A percentile compares a stretch with the other conserved stretches of the same genome.
Evolutionary conservation across 331 rosid species (phyloP).

Genomic region (Rhamnella rubrinervis): DNA sequence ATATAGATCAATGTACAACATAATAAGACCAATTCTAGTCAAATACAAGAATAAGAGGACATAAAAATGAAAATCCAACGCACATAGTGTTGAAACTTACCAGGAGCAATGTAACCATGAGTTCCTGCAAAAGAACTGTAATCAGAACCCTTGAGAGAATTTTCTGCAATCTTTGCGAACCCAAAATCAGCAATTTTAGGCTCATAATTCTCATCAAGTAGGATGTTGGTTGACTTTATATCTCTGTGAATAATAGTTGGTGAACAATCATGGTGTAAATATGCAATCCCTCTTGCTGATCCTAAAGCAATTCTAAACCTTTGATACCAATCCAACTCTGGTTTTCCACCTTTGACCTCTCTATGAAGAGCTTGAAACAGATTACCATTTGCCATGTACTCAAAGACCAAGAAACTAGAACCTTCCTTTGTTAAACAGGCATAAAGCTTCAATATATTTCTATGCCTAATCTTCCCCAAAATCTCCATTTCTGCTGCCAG

Average conservation of each 20-base stretch:
- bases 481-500: constrained; percentile 88
- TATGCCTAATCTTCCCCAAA: constrained; percentile 81
- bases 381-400: constrained; percentile 92
- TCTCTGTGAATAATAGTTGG: constrained; percentile 88
- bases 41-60: too few species aligned
- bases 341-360: constrained; percentile 47
- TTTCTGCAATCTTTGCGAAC: constrained; percentile 74
- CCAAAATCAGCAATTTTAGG: constrained; percentile 97
- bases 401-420: constrained; percentile 73
- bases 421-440: constrained; percentile 71
- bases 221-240: constrained; percentile 88
- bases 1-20: too few species aligned
- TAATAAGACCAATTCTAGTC: too few species aligned
- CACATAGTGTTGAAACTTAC: constrained; percentile 41
- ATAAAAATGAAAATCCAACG: neutral
- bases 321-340: constrained; percentile 70
- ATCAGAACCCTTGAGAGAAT: constrained; percentile 45
- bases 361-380: constrained; percentile 71
- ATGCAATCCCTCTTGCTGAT: constrained; percentile 84
- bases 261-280: constrained; percentile 90
- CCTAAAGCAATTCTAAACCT: constrained; percentile 85
- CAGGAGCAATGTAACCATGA: constrained; percentile 97
- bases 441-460: constrained; percentile 85
- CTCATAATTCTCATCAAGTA: constrained; percentile 73
- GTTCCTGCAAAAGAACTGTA: constrained; percentile 83